These are phyloP conservation scores for Haematococcus sp. DNA, from an alignment of 139 green algal genomes.

Conservation along the genomic window DNA sequence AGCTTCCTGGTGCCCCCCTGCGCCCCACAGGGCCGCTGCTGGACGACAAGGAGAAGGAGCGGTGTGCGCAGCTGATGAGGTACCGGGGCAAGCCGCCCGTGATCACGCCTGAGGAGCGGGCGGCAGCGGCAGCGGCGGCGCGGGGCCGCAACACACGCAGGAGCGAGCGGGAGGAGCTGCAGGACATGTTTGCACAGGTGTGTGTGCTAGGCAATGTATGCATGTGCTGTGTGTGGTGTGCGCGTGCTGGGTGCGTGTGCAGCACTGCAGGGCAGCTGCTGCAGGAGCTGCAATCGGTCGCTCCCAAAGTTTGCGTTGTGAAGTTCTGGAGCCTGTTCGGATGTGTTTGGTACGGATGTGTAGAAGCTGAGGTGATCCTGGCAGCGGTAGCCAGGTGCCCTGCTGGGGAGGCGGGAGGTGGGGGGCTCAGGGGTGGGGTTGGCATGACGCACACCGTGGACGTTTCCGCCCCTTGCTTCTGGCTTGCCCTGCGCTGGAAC, in stretches of 20 bases:
- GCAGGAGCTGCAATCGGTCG: too few species aligned
- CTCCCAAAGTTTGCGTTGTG: too few species aligned
- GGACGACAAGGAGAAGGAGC: conserved; percentile 28
- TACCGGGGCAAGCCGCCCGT: conserved; percentile 23
- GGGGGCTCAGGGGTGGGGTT: too few species aligned
- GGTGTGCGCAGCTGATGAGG: conserved; percentile 18
- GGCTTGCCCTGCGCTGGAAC: too few species aligned
- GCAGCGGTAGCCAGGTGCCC: too few species aligned
- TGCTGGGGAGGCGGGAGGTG: too few species aligned
- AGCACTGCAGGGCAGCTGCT: neutral
- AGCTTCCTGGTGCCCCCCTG: neutral
- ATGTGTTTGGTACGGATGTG: too few species aligned
- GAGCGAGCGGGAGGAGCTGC: conserved; percentile 22
- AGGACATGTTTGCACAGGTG: conserved; percentile 32
- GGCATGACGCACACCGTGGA: too few species aligned
- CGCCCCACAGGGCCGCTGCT: conserved; percentile 18
- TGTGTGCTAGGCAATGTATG: neutral
- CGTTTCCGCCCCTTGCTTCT: too few species aligned
- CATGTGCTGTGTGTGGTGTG: neutral
- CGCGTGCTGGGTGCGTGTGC: neutral
- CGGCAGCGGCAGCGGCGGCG: neutral
- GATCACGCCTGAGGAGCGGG: conserved; percentile 5
- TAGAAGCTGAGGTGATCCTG: too few species aligned
- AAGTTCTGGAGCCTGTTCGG: too few species aligned
- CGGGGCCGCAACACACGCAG: conserved; percentile 14